A percentile compares a stretch with the other conserved stretches of the same genome.
These are phyloP conservation scores for Penicillium alfredii DNA, from an alignment of 495 filamentous ascomycete species.

Conservation along the genomic window DNA sequence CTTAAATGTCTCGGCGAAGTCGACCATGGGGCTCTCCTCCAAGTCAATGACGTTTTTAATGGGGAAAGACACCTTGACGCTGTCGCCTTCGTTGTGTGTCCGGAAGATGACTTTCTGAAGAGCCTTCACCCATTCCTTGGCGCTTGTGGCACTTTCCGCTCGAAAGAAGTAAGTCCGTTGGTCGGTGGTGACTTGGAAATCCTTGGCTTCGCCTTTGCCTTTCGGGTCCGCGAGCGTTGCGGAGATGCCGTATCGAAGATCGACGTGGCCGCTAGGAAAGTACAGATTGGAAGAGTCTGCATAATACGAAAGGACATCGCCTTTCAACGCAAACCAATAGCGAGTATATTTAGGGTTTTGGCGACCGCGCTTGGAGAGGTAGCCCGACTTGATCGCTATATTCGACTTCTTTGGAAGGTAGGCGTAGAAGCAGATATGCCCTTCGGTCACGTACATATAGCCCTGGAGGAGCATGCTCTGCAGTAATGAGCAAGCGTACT, in stretches of 20 bases:
- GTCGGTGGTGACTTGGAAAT: conserved; percentile 77
- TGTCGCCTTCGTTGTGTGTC: conserved; percentile 93
- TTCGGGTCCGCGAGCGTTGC: conserved; percentile 64
- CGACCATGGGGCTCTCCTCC: conserved; percentile 85
- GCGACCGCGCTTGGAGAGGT: conserved; percentile 82
- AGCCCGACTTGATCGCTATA: conserved; percentile 77
- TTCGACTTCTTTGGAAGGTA: conserved; percentile 88
- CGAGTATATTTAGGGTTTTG: conserved; percentile 85
- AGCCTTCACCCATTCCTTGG: conserved; percentile 95
- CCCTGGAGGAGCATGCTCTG: conserved; percentile 91
- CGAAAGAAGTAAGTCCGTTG: conserved; percentile 80
- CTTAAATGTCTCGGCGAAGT: conserved; percentile 91
- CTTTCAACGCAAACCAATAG: conserved; percentile 96
- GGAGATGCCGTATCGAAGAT: conserved; percentile 86
- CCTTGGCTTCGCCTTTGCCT: conserved; percentile 63
- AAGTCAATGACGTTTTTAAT: conserved; percentile 86
- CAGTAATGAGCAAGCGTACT: conserved; percentile 92
- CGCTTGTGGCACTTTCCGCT: conserved; percentile 81
- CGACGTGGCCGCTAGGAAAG: conserved; percentile 88
- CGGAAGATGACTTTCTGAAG: conserved; percentile 93
- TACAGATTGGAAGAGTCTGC: conserved; percentile 77
- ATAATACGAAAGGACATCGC: conserved; percentile 93
- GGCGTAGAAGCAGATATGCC: conserved; percentile 95
- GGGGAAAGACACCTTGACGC: conserved; percentile 91
- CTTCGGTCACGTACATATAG: conserved; percentile 92